Evolutionary conservation across 805 yeast species (phyloP).

Genomic region (Ogataea corticis): DNA sequence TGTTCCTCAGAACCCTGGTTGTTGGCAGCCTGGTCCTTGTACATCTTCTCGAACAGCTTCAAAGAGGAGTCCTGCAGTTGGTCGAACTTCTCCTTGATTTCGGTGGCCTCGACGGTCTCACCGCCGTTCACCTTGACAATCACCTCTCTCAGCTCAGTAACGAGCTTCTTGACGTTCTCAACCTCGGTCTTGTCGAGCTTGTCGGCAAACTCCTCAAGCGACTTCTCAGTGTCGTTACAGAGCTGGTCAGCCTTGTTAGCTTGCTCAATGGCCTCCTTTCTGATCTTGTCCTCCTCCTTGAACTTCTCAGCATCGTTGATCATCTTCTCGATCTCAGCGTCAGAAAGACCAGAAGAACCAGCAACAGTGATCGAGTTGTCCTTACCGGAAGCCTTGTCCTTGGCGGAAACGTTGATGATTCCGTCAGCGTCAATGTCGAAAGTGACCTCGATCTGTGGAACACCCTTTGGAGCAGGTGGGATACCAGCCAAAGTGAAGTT

Average conservation of each 20-base stretch:
- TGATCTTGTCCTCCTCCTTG: slow-evolving; percentile 58
- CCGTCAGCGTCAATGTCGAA: slow-evolving; percentile 98
- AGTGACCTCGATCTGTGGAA: slow-evolving; percentile 90
- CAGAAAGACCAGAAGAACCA: slow-evolving; percentile 69
- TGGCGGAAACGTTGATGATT: slow-evolving; percentile 76
- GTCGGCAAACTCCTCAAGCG: slow-evolving; percentile 74
- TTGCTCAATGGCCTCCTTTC: slow-evolving; percentile 64
- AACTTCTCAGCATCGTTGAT: slow-evolving; percentile 65
- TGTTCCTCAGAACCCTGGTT: slow-evolving; percentile 20
- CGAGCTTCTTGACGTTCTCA: slow-evolving; percentile 51
- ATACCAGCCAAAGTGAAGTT: slow-evolving; percentile 94
- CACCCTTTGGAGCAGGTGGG: slow-evolving; percentile 95
- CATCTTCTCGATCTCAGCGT: slow-evolving; percentile 63
- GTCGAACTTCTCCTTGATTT: slow-evolving; percentile 71
- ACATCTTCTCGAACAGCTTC: slow-evolving; percentile 75
- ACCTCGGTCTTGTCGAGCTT: slow-evolving; percentile 51
- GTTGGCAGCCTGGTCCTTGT: slow-evolving; percentile 36
- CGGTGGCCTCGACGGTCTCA: slow-evolving; percentile 50
- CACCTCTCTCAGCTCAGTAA: slow-evolving; percentile 61
- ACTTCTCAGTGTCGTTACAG: slow-evolving; percentile 85
- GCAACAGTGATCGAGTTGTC: slow-evolving; percentile 74
- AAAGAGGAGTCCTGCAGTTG: slow-evolving; percentile 74
- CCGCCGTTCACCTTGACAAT: slow-evolving; percentile 60
- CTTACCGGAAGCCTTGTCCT: slow-evolving; percentile 75
- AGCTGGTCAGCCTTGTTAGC: slow-evolving; percentile 78